Conservation (phyloP, 176 grass and related monocot genomes). For the Carex pumila region DNA sequence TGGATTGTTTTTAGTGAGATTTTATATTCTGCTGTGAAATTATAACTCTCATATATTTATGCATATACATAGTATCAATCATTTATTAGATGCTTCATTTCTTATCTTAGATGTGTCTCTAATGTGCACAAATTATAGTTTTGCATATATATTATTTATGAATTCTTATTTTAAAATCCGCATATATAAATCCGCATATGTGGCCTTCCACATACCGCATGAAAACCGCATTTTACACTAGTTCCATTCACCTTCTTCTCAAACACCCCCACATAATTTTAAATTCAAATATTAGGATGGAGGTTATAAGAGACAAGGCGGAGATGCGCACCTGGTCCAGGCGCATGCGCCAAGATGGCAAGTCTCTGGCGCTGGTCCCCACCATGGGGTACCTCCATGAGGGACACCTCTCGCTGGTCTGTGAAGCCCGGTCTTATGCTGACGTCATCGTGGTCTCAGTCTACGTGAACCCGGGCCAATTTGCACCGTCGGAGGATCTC, state of each 20-base stretch:
- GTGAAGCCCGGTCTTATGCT: slow-evolving; percentile 27
- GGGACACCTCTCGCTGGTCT: slow-evolving; percentile 75
- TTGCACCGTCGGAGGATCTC: slow-evolving; percentile 70
- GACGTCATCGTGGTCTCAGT: slow-evolving; percentile 67
- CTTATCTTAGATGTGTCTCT: no score
- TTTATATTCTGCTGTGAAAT: no score
- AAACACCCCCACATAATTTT: neutral
- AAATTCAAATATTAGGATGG: slow-evolving; percentile 19
- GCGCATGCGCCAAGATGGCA: slow-evolving; percentile 42
- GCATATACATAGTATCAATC: no score
- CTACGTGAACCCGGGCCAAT: slow-evolving; percentile 86
- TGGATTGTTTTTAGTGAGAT: no score
- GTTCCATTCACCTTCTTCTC: neutral
- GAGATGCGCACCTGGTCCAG: slow-evolving; percentile 63
- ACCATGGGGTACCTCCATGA: slow-evolving; percentile 94
- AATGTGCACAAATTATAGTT: no score
- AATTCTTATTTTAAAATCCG: no score
- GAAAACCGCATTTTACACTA: no score
- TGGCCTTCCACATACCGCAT: no score
- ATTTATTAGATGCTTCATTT: no score
- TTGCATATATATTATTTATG: no score
- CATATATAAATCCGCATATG: no score
- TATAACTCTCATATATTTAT: no score
- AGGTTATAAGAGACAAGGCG: slow-evolving; percentile 72
- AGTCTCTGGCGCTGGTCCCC: slow-evolving; percentile 53